Evolutionary conservation across 1,284 basidiomycete species (phyloP), one percentile per base, ranked within the genome.

Genomic region (Hymenochaete sp.): DNA sequence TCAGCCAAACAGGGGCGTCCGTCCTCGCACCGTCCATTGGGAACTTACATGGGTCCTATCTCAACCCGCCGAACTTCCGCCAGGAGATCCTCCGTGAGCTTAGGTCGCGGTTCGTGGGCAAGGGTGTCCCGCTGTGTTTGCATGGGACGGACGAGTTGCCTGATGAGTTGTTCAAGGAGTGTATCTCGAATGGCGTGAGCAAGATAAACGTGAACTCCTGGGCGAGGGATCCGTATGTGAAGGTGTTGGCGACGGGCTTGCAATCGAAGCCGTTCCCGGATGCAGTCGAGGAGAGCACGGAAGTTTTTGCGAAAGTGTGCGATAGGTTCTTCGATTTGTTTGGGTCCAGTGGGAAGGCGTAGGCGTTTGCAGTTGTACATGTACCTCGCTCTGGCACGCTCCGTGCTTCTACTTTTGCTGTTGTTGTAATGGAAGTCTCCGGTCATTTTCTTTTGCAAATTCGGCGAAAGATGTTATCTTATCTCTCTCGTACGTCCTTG

Each of bases 161-260:
- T 1, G 68, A 71, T 45, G 62, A 59, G 27, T 55, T 72, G 19
- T 70, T 72, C 51, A 52, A 51, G 13, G 66, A 68, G 46, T 72
- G 69, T 48, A 70, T 73, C 49, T 59, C 58, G 45, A 70, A 65
- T 45, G 71, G 71, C 7, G 63, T 72, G 7, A 67, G 63, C 56
- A 73, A 72, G 67, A 66, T 73, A 45, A 73, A 73, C 44, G 62
- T 73, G 45, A 73, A 73, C 52, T 66, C 65, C 48, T 71, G 68
- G 67, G 67, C 59, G 1, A 65, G 70, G 21, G 68, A 72, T 55
- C 65, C 65, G 4, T 72, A 73, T 46, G 65, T 62, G 2, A 64
- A 65, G 48, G 46, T 53, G 0, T 53, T 73, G 7, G 57, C 61
- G 0, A 57, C 61, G 35, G 58, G 53, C 1, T 54, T 70, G 18